Evolutionary conservation across 805 yeast genomes (phyloP).

Genomic region (Yarrowia sp.): DNA sequence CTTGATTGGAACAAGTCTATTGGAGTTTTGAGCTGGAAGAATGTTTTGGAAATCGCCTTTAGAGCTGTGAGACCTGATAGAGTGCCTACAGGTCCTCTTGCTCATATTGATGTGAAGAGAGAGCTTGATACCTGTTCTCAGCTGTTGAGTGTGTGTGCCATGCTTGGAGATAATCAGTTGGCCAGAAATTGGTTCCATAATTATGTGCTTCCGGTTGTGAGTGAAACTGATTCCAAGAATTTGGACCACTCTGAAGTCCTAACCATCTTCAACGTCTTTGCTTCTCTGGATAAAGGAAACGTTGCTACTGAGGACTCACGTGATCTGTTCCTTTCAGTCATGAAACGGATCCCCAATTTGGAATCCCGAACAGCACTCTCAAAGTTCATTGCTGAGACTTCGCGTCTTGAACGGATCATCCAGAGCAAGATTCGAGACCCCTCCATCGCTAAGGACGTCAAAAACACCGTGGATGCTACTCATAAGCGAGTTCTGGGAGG

Average conservation of each 20-base stretch:
- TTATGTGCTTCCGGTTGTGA: constrained; percentile 19
- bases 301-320: constrained; percentile 12
- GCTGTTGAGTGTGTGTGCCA: neutral
- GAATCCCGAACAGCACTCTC: neutral
- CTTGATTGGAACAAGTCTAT: constrained; percentile 2
- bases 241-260: neutral
- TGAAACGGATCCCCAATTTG: constrained; percentile 5
- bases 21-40: constrained; percentile 17
- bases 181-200: constrained; percentile 34
- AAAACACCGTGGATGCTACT: neutral
- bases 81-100: constrained; percentile 1
- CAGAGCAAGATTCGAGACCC: neutral
- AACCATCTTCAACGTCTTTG: constrained; percentile 14
- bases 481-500: constrained; percentile 22
- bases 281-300: constrained; percentile 1
- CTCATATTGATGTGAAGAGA: constrained; percentile 8
- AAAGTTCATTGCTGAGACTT: constrained; percentile 6
- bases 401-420: constrained; percentile 16
- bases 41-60: constrained; percentile 11
- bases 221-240: neutral
- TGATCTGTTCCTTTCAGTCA: constrained; percentile 1
- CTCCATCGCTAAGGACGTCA: neutral
- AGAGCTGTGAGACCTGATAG: constrained; percentile 15
- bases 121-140: constrained; percentile 3
- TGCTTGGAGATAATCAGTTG: neutral